Base-by-base conservation (phyloP, 352 stramenopile species). In the Peronosclerospora sorghi region DNA sequence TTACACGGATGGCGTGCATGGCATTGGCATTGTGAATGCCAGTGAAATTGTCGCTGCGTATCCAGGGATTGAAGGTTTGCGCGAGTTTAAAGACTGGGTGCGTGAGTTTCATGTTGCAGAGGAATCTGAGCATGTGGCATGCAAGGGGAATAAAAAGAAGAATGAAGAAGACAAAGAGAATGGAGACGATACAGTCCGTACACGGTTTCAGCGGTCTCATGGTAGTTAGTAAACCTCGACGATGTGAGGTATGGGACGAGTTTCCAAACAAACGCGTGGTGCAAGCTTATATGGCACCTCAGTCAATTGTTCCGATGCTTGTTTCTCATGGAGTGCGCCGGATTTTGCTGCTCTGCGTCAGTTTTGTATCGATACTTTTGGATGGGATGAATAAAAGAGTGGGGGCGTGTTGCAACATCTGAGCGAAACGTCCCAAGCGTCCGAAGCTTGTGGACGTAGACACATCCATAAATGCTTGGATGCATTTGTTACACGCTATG, bases 401-500 rank as follows among this genome's bases (percentile, higher is more conserved):
- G 78, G 96, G 53, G 60, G 69, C 8, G 62, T 95, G 17, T 41
- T 98, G 20, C 53, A 87, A n/a, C 95, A 94, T 8, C 72, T 98
- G 12, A 62, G 83, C 54, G 61, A 85, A 37, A 76, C 76, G 18
- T 61, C 62, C 3, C 69, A 59, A 24, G 48, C 38, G 21, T 42
- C 64, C 35, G 53, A 51, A 17, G 46, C 52, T 2, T 48, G 42
- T 1, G 48, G 43, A 2, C 70, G 71, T 1, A 41, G 45, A 27
- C 51, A 55, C 13, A 51, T 79, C 8, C 94, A 98, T 62, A 96
- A 77, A 5, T 68, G 94, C 10, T 83, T 98, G 26, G 95, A 98
- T 54, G 80, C 81, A 8, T 97, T 96, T 41, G 98, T 97, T 51
- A 96, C 91, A 50, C 85, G 68, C 15, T 98, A 98, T 59, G 79